Percentiles rank a stretch among this genome's conserved stretches.
These are phyloP conservation scores for Leavenworthia alabamica DNA, from an alignment of 345 rosid genomes.

Conservation along the genomic window DNA sequence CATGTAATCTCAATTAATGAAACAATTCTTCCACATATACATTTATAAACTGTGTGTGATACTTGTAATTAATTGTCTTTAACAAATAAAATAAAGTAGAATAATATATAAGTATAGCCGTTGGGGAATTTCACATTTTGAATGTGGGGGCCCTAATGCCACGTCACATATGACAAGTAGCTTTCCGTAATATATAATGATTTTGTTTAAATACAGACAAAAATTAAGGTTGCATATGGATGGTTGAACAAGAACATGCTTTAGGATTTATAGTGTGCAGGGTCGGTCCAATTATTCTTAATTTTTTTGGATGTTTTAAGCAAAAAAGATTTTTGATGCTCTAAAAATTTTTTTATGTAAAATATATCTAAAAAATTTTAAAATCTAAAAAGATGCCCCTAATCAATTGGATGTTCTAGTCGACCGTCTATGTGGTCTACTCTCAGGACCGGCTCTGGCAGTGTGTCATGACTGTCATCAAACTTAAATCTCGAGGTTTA, in stretches of 20 bases:
- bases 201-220: not conserved
- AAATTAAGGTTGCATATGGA: conserved; percentile 66
- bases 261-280: conserved; percentile 93
- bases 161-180: not conserved
- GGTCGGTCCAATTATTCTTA: no score
- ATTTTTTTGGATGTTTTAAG: no score
- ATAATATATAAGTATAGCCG: not conserved
- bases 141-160: not conserved
- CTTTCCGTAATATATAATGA: not conserved
- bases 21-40: not conserved
- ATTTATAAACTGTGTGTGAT: not conserved
- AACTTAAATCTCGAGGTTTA: no score
- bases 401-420: no score
- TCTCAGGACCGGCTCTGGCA: no score
- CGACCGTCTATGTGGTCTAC: no score
- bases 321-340: no score
- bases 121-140: not conserved
- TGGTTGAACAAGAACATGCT: conserved; percentile 96
- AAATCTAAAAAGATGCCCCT: no score
- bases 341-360: no score
- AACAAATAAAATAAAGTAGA: no score
- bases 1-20: not conserved
- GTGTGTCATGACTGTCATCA: no score
- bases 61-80: not conserved
- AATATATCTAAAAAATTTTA: no score